A percentile compares a stretch with the other conserved stretches of the same genome.
Conservation (phyloP, 768 basidiomycete genomes). For the Lactifluus piperatus region DNA sequence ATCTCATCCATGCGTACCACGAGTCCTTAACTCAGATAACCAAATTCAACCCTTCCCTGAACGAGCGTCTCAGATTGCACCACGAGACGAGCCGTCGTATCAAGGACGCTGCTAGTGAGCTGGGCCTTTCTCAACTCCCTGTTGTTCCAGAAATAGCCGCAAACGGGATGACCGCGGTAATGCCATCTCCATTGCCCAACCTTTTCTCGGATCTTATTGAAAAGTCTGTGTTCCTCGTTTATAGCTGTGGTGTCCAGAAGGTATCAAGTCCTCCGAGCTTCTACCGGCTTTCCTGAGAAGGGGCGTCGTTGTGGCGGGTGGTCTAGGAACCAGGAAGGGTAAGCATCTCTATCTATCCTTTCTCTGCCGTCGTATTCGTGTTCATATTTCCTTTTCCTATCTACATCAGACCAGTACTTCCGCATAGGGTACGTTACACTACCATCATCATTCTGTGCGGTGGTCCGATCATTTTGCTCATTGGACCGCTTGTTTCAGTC, state of each 20-base stretch:
- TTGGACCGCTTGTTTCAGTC: constrained; percentile 34
- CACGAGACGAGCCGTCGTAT: constrained; percentile 56
- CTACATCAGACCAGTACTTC: constrained; percentile 72
- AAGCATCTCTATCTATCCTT: neutral
- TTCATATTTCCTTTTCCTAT: constrained; percentile 15
- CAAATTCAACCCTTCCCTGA: constrained; percentile 49
- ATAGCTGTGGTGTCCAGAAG: constrained; percentile 78
- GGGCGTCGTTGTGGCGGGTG: constrained; percentile 79
- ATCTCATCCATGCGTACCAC: constrained; percentile 87
- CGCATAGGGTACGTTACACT: constrained; percentile 56
- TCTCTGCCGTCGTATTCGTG: neutral
- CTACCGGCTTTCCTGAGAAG: constrained; percentile 63
- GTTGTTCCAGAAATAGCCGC: constrained; percentile 54
- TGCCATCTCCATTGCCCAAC: constrained; percentile 14
- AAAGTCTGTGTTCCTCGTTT: neutral
- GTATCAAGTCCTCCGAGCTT: constrained; percentile 66
- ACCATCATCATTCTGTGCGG: neutral
- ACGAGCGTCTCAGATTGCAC: constrained; percentile 74
- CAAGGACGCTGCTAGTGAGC: constrained; percentile 51
- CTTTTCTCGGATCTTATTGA: neutral
- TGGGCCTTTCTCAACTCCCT: constrained; percentile 74
- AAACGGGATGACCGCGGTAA: constrained; percentile 91
- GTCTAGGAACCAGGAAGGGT: constrained; percentile 35
- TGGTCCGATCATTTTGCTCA: neutral
- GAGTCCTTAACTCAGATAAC: constrained; percentile 72